phyloP scores from a whole-genome alignment of 1,284 basidiomycete genomes.

The Cutaneotrichosporon cutaneum region DNA sequence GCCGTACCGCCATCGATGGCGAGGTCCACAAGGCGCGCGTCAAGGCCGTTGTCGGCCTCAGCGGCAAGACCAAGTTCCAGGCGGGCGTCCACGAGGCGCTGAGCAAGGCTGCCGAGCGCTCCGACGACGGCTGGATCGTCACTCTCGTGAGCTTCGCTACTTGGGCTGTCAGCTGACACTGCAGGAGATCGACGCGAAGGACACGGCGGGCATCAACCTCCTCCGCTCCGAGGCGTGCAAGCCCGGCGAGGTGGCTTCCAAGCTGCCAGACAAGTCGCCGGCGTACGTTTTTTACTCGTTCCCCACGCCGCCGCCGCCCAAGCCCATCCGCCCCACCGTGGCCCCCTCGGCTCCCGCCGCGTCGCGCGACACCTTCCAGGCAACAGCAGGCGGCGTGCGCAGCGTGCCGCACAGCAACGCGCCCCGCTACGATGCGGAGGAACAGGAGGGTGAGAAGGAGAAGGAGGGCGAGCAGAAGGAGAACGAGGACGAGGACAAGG shows the following conservation, averaged over 20 bases:
- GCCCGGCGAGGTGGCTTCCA: conserved; percentile 54
- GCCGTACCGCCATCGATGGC: conserved; percentile 42
- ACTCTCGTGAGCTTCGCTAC: conserved; percentile 59
- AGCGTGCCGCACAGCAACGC: conserved; percentile 25
- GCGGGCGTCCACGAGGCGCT: conserved; percentile 66
- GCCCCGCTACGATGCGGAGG: conserved; percentile 21
- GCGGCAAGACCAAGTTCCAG: conserved; percentile 61
- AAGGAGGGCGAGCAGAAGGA: too few species aligned
- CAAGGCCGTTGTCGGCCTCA: conserved; percentile 44
- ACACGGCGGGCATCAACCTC: conserved; percentile 37
- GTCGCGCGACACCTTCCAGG: conserved; percentile 44
- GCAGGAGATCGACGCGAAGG: conserved; percentile 39
- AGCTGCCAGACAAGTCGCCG: conserved; percentile 48
- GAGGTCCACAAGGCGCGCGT: conserved; percentile 38
- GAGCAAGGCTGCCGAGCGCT: conserved; percentile 58
- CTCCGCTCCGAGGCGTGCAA: conserved; percentile 42
- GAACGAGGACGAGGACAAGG: not conserved
- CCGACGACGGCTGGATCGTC: conserved; percentile 59
- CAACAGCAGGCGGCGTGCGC: conserved; percentile 41
- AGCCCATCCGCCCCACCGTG: conserved; percentile 12
- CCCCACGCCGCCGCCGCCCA: conserved; percentile 54
- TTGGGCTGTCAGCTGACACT: not conserved
- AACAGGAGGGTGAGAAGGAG: conserved; percentile 15
- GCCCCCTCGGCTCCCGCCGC: conserved; percentile 18
- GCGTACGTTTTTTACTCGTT: conserved; percentile 72